Conservation (phyloP, 2,329 filamentous ascomycete genomes). For the Salinomyces thailandicus region DNA sequence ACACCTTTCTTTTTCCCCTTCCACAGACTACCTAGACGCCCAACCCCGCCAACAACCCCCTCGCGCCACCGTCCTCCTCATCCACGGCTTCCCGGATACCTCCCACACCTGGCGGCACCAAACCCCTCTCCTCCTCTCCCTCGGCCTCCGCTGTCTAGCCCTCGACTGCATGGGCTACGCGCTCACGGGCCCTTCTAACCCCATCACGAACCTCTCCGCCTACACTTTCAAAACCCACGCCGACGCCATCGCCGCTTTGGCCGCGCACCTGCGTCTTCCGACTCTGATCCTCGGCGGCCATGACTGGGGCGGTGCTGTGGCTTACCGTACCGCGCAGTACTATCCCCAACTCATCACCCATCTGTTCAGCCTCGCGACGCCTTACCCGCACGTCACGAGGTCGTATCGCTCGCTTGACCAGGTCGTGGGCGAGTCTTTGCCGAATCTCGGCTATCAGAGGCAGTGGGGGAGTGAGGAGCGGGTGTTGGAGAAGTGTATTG, state of each 20-base stretch:
- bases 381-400: slow-evolving; percentile 48
- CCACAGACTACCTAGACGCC: slow-evolving; percentile 39
- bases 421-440: slow-evolving; percentile 36
- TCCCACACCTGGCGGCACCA: slow-evolving; percentile 83
- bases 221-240: slow-evolving; percentile 65
- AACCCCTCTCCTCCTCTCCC: slow-evolving; percentile 61
- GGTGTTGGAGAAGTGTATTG: slow-evolving; percentile 44
- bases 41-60: slow-evolving; percentile 17
- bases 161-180: slow-evolving; percentile 85
- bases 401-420: neutral
- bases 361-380: slow-evolving; percentile 73
- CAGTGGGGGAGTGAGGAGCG: slow-evolving; percentile 48
- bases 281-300: slow-evolving; percentile 76
- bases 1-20: neutral
- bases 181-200: slow-evolving; percentile 44
- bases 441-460: slow-evolving; percentile 74
- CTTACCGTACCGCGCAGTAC: slow-evolving; percentile 65
- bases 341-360: slow-evolving; percentile 61
- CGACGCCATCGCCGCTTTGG: slow-evolving; percentile 64
- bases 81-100: slow-evolving; percentile 76
- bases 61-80: slow-evolving; percentile 45
- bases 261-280: slow-evolving; percentile 44
- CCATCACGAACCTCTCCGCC: slow-evolving; percentile 35
- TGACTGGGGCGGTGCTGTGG: slow-evolving; percentile 77
- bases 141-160: slow-evolving; percentile 68